Evolutionary conservation across 805 yeast genomes (phyloP), one percentile per base, ranked within the genome.

Genomic region (Saccharomycodes ludwigii): DNA sequence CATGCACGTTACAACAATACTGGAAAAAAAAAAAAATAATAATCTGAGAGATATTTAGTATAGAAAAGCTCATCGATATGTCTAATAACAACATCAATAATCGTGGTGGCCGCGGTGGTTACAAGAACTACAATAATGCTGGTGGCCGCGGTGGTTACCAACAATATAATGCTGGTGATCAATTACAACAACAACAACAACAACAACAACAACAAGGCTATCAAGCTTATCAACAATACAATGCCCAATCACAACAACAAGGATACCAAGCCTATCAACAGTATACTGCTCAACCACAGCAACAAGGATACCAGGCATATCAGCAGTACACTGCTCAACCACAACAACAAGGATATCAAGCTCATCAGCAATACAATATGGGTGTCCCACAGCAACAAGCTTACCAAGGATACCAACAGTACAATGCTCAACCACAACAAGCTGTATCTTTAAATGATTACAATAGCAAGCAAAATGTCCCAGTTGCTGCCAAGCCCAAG

Each of bases 371-470:
- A n/a, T 35, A 39, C 25, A 32, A 33, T 30, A 23, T 20, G 16
- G 22, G 24, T 21, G 21, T 32, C 27, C 29, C 32, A 30, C 37
- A 35, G 19, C 40, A 41, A 30, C 47, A 44, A 32, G 30, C 27
- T 21, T 23, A 33, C 33, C 40, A 36, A 35, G 17, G 38, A 18
- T 30, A 41, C 32, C 35, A 36, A 16, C 39, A 29, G 6, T 33
- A 24, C 29, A 29, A 22, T 17, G 24, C 33, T 24, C 42, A 38
- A 31, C 36, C 33, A 31, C 38, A 34, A 21, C 39, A 31, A 9
- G 36, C 18, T 15, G 74, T 82, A 83, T 69, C 86, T 24, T 65
- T 83, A 46, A 93, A 84, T 33, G 94, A 82, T 42, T 83, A 73
- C 60, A 77, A 80, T 51, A 76, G 76, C 51, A 81, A 76, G 50